phyloP scores from a whole-genome alignment of 805 yeast species.

The Jamesozyma hellenica region DNA sequence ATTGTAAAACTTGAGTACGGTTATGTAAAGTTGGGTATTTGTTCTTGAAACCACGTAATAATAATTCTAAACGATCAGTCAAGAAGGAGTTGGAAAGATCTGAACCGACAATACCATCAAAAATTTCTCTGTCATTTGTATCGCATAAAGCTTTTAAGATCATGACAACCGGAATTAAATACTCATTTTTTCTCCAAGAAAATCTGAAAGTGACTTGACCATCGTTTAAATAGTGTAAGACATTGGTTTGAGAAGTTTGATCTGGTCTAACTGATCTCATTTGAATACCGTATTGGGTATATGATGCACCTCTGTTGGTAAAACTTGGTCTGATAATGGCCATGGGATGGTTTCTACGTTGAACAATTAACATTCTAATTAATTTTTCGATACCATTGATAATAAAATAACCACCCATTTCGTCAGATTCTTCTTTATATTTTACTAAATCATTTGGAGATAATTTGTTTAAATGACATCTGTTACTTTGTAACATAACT shows the following conservation, averaged over 20 bases:
- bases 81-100: conserved; percentile 82
- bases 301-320: conserved; percentile 85
- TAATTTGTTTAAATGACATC: conserved; percentile 81
- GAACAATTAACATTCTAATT: conserved; percentile 94
- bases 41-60: conserved; percentile 77
- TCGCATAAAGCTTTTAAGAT: conserved; percentile 81
- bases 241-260: conserved; percentile 95
- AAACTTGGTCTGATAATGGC: conserved; percentile 93
- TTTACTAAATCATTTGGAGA: conserved; percentile 75
- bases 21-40: conserved; percentile 58
- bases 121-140: conserved; percentile 88
- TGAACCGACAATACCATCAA: conserved; percentile 90
- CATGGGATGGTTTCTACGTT: conserved; percentile 96
- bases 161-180: conserved; percentile 87
- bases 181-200: conserved; percentile 95
- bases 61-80: conserved; percentile 93
- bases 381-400: conserved; percentile 95
- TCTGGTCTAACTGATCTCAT: conserved; percentile 91
- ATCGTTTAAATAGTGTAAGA: conserved; percentile 87
- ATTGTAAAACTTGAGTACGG: conserved; percentile 82
- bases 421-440: conserved; percentile 84
- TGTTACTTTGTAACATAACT: conserved; percentile 78
- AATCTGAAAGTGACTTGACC: conserved; percentile 95
- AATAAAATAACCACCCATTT: conserved; percentile 90
- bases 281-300: conserved; percentile 85